These are phyloP conservation scores for Boletellus dicymbophilus DNA, from an alignment of 1,284 basidiomycete genomes.

Conservation along the genomic window DNA sequence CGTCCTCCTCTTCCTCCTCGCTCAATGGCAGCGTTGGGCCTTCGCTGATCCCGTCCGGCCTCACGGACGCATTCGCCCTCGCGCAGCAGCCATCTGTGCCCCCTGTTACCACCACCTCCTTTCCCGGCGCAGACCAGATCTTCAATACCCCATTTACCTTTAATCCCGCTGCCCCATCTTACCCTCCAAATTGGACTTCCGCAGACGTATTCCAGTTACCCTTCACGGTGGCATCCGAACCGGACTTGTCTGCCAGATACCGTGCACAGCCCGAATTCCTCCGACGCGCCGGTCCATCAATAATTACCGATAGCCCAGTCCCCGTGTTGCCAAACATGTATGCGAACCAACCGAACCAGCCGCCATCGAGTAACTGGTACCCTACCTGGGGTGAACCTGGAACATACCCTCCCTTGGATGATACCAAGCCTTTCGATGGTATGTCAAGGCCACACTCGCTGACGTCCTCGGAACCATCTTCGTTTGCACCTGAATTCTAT, in stretches of 20 bases:
- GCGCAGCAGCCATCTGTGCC: conserved; percentile 30
- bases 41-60: conserved; percentile 13
- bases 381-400: conserved; percentile 22
- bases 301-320: conserved; percentile 5
- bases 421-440: conserved; percentile 26
- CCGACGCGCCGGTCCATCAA: conserved; percentile 31
- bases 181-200: conserved; percentile 15
- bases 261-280: conserved; percentile 48
- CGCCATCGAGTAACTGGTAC: conserved; percentile 20
- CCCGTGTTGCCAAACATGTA: conserved; percentile 19
- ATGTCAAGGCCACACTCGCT: conserved; percentile 17
- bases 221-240: conserved; percentile 22
- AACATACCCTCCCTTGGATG: conserved; percentile 24
- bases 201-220: conserved; percentile 22
- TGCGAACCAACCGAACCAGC: conserved; percentile 15
- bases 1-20: conserved; percentile 24
- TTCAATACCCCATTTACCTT: conserved; percentile 41
- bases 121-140: conserved; percentile 26
- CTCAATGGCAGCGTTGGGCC: conserved; percentile 1
- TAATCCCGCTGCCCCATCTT: conserved; percentile 18
- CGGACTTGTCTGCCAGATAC: conserved; percentile 51
- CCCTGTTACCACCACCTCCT: conserved; percentile 19
- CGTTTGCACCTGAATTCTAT: conserved; percentile 29
- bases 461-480: conserved; percentile 18
- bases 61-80: conserved; percentile 41